Evolutionary conservation across 257 asterid species (phyloP), one percentile per base, ranked within the genome.

Genomic region (Verbena officinalis): DNA sequence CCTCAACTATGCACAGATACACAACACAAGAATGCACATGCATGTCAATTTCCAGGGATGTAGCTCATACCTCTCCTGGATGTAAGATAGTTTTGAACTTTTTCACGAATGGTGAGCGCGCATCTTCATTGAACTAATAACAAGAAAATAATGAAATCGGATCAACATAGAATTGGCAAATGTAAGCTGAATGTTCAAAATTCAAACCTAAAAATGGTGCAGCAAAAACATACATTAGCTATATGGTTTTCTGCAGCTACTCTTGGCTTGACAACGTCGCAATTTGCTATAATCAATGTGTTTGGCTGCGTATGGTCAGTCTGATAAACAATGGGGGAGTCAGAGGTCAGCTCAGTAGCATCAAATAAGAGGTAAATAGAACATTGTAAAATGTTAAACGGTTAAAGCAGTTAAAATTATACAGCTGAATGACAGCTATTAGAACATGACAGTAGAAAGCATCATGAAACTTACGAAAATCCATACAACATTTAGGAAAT

Each of bases 1-100:
- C 42, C 60, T 39, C 22, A n/a, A 14, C 43, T 52, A n/a, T 24
- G 40, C 46, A 36, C 12, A 65, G 55, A 40, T 36, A 22, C 30
- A 46, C 20, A 38, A 68, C 21, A 21, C n/a, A 39, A 24, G 48
- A 43, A 27, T 16, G 16, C 20, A 30, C 48, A 64, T 22, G 22
- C 15, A 55, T 7, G 16, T 44, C 36, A 52, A 11, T 60, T 55
- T 48, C 14, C 12, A 56, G 34, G 64, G 49, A 33, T 33, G 52
- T 44, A 50, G 45, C 27, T 11, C 57, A 31, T 88, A 94, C 99
- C 99, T 94, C 99, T 78, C 99, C 97, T 15, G 99, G 99, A 76
- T 94, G 99, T 71, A 94, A 77, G 72, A 94, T 86, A 39, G 97
- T 94, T 70, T 94, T 94, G 89, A 80, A 88, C 89, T 90, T 94